A percentile compares a stretch with the other conserved stretches of the same genome.
Conservation (phyloP, 768 basidiomycete genomes). For the Vishniacozyma victoriae region DNA sequence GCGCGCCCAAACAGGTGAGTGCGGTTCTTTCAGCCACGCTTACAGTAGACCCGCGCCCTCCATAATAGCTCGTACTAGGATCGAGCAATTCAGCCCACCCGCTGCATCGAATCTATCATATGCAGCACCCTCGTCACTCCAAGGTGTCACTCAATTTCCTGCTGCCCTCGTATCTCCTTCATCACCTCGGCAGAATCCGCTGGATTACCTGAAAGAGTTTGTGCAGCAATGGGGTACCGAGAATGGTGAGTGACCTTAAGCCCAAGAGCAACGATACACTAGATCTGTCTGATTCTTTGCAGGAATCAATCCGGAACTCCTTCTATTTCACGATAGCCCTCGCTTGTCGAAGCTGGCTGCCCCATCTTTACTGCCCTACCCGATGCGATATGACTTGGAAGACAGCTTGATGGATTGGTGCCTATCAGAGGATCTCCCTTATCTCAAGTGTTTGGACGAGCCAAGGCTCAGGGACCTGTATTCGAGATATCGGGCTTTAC, state of each 20-base stretch:
- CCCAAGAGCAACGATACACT: not conserved
- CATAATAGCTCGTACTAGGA: not conserved
- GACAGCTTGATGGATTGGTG: not conserved
- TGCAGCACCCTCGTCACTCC: not conserved
- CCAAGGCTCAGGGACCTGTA: not conserved
- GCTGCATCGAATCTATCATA: not conserved
- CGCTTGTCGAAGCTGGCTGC: not conserved
- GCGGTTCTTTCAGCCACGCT: not conserved
- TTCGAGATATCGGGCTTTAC: not conserved
- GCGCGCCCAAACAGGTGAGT: constrained; percentile 9
- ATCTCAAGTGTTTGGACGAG: not conserved
- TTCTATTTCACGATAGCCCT: not conserved
- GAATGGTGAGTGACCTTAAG: not conserved
- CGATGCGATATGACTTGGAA: not conserved
- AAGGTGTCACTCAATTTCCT: not conserved
- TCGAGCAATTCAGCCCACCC: not conserved
- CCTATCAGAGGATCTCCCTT: not conserved
- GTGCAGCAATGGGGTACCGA: not conserved
- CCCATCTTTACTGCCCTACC: not conserved
- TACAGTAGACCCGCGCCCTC: not conserved
- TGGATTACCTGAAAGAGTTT: not conserved
- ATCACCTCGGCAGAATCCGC: not conserved
- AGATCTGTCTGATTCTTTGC: not conserved
- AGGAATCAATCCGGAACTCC: not conserved
- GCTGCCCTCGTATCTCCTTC: not conserved